Conservation (phyloP, 2,329 filamentous ascomycete species). For the Aspergillus sp. region DNA sequence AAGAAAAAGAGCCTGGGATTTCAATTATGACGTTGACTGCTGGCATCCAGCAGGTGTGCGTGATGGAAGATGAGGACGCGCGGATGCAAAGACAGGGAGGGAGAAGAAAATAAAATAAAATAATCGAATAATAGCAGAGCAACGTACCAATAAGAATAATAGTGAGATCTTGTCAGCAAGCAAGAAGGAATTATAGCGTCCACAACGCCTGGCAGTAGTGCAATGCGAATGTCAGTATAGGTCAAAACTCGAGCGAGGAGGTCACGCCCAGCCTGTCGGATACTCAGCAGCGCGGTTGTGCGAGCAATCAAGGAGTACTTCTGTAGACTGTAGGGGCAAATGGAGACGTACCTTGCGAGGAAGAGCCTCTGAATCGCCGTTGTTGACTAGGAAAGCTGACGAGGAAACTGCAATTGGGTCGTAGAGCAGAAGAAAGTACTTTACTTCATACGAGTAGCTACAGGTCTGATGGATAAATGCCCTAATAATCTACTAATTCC, state of each 20-base stretch:
- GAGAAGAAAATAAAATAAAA: conserved; percentile 14
- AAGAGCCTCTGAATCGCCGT: neutral
- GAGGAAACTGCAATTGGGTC: neutral
- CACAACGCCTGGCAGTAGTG: conserved; percentile 27
- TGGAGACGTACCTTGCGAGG: neutral
- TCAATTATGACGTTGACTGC: conserved; percentile 35
- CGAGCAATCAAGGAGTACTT: conserved; percentile 14
- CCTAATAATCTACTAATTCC: neutral
- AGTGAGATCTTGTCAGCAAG: conserved; percentile 19
- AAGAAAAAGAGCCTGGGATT: conserved; percentile 32
- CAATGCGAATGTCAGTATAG: conserved; percentile 27
- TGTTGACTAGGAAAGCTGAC: neutral
- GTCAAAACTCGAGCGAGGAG: conserved; percentile 24
- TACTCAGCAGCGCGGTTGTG: conserved; percentile 5
- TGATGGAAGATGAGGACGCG: conserved; percentile 3
- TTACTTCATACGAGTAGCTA: neutral
- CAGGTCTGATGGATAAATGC: neutral
- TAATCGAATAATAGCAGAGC: conserved; percentile 19
- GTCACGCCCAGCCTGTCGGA: conserved; percentile 17
- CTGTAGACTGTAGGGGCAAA: conserved; percentile 21
- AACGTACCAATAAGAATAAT: conserved; percentile 2
- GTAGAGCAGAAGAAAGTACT: neutral
- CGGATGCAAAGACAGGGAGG: neutral
- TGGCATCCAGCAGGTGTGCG: conserved; percentile 5
- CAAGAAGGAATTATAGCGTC: conserved; percentile 22